Base-by-base conservation (phyloP, 441 rosid genomes). In the Mallotus japonicus region DNA sequence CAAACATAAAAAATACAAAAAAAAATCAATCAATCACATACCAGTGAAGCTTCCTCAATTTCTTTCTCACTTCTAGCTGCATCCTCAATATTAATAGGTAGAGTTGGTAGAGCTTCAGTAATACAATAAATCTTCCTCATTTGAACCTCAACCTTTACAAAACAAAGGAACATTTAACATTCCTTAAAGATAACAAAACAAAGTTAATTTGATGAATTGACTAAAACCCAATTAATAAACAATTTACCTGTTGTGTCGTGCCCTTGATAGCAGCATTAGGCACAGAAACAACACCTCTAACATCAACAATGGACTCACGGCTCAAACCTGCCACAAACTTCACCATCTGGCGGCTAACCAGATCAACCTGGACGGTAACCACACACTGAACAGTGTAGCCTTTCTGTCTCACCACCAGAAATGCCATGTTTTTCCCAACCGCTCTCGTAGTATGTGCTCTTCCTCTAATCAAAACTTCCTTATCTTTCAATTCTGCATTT, bases 321-420 rank as follows among this genome's bases (percentile, higher is more conserved):
- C 67, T 89, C 76, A 89, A 74, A 6, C 85, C 83, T 28, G 85
- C 76, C 0, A 72, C 80, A 65, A 81, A 91, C 70, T 84, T 86
- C 17, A 92, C 88, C 98, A 89, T 91, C 75, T 86, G 87, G 57
- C 76, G 73, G 75, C 90, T 85, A 8, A 91, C 85, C 44, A 72
- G 78, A 40, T 78, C 90, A 1, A 84, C 79, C 74, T 86, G 81
- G 40, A 76, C 84, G 8, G 83, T 76, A 20, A 81, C 89, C 62
- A 95, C 91, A 62, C 95, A 90, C 77, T 91, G 97, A 9, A 93
- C 95, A 0, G 95, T 90, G 65, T 75, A 89, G 0, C 93, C 94
- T 16, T 51, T 82, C 77, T 88, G 85, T 58, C 96, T 83, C 71
- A 95, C 87, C 37, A 87, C 88, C 71, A 91, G 75, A 66, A 95